Evolutionary conservation across 2,329 filamentous ascomycete species (phyloP).

Genomic region (Phaeosphaeriaceae sp.): DNA sequence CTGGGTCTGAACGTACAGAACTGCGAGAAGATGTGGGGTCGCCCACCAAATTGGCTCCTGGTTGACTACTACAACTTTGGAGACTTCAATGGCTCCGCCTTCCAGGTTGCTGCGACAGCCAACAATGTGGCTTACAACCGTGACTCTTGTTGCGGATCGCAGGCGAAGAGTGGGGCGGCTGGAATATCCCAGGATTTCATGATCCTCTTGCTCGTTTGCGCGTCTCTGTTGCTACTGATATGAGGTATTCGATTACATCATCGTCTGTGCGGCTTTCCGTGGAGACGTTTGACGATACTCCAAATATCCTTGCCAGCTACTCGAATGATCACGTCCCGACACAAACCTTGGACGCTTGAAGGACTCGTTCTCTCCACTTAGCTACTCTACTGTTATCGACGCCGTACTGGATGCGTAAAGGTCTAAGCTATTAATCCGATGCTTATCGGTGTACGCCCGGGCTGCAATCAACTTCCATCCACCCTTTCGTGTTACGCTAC

Average conservation of each 20-base stretch:
- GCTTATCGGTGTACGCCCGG: too few species aligned
- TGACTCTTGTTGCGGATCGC: slow-evolving; percentile 29
- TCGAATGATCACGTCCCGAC: too few species aligned
- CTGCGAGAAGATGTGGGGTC: slow-evolving; percentile 38
- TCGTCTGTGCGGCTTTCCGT: neutral
- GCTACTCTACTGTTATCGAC: too few species aligned
- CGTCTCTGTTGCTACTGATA: neutral
- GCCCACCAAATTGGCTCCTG: slow-evolving; percentile 46
- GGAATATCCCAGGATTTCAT: neutral
- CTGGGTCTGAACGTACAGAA: slow-evolving; percentile 34
- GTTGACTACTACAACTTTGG: slow-evolving; percentile 48
- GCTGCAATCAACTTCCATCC: too few species aligned
- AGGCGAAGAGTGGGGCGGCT: neutral
- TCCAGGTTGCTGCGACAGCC: slow-evolving; percentile 50
- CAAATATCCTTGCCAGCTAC: too few species aligned
- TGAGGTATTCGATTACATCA: neutral
- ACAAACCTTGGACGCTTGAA: too few species aligned
- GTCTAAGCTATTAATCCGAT: too few species aligned
- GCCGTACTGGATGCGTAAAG: too few species aligned
- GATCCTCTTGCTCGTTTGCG: neutral
- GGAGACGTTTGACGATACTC: too few species aligned
- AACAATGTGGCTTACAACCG: slow-evolving; percentile 55
- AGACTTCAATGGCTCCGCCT: slow-evolving; percentile 43
- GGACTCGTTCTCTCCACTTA: too few species aligned
- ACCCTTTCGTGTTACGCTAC: too few species aligned